phyloP scores from a whole-genome alignment of 129 eudicot species.

The Tagetes erecta region DNA sequence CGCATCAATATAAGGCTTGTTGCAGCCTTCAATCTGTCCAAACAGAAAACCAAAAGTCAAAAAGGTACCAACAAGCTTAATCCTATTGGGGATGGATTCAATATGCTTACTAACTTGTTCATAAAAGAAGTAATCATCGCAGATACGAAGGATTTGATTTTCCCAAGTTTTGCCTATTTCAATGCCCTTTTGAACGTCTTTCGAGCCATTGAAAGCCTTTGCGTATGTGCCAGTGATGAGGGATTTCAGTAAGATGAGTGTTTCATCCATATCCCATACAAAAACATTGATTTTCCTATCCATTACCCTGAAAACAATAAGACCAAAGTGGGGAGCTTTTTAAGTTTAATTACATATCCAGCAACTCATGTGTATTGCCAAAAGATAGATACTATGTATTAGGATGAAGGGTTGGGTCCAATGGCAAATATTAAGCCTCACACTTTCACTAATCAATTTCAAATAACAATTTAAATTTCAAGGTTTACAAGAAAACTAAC shows the following conservation, averaged over 20 bases:
- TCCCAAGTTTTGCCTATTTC: slow-evolving; percentile 90
- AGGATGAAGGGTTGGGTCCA: too few relatives aligned
- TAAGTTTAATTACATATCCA: too few relatives aligned
- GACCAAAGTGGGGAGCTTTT: slow-evolving; percentile 5
- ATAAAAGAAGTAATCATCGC: slow-evolving; percentile 85
- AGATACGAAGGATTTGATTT: slow-evolving; percentile 72
- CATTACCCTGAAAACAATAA: slow-evolving; percentile 30
- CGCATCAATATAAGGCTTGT: slow-evolving; percentile 68
- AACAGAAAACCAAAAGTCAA: background rate
- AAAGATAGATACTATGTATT: too few relatives aligned
- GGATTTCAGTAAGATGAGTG: slow-evolving; percentile 86
- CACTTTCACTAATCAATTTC: too few relatives aligned
- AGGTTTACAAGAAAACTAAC: too few relatives aligned
- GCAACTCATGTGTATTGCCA: too few relatives aligned
- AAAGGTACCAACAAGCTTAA: background rate
- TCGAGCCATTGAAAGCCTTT: slow-evolving; percentile 56
- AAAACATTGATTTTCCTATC: slow-evolving; percentile 67
- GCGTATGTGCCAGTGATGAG: slow-evolving; percentile 81
- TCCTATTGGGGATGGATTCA: background rate
- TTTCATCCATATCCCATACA: slow-evolving; percentile 98
- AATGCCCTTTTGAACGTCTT: slow-evolving; percentile 74
- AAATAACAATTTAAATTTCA: too few relatives aligned
- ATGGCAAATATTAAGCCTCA: too few relatives aligned
- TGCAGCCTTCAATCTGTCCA: slow-evolving; percentile 75
- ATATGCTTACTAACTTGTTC: slow-evolving; percentile 55